Percentiles rank a stretch among this genome's conserved stretches.
Conservation (phyloP, 2,329 filamentous ascomycete species). For the Stagonosporopsis rhizophila region DNA sequence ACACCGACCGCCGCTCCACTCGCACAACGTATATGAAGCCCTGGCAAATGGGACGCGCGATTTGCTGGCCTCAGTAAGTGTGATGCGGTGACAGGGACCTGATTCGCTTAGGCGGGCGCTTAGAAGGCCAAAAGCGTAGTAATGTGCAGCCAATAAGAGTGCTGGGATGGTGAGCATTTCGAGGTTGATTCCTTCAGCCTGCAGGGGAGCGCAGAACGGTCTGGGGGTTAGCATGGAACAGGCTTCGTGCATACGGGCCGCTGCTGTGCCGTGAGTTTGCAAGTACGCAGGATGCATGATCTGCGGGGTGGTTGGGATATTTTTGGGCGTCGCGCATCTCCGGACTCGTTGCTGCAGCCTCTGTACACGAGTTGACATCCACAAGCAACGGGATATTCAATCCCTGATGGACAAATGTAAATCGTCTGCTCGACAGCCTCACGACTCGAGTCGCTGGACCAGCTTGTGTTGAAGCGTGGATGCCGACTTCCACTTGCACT, state of each 20-base stretch:
- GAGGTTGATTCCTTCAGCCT: not conserved
- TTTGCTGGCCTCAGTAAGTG: conserved; percentile 1
- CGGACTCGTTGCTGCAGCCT: not conserved
- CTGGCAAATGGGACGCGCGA: not conserved
- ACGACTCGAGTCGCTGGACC: conserved; percentile 1
- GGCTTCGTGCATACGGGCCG: conserved; percentile 12
- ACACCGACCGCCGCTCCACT: conserved; percentile 10
- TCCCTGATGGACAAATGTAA: not conserved
- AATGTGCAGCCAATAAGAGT: conserved; percentile 3
- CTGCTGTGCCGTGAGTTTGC: conserved; percentile 15
- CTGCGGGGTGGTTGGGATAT: conserved; percentile 18
- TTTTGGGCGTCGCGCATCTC: conserved; percentile 14
- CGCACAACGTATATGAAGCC: not conserved
- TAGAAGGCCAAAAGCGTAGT: conserved; percentile 2
- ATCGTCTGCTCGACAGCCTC: not conserved
- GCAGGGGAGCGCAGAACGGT: conserved; percentile 9
- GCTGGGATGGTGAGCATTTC: not conserved
- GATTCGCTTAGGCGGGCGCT: conserved; percentile 16
- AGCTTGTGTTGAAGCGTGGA: conserved; percentile 15
- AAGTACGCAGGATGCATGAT: conserved; percentile 9
- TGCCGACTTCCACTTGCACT: conserved; percentile 8
- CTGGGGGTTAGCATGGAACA: conserved; percentile 1
- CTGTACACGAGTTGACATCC: not conserved
- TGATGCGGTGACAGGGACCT: not conserved
- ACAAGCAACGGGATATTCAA: not conserved